A percentile compares a stretch with the other conserved stretches of the same genome.
These are phyloP conservation scores for Penicillium sp. DNA, from an alignment of 2,329 filamentous ascomycete species.

Conservation along the genomic window DNA sequence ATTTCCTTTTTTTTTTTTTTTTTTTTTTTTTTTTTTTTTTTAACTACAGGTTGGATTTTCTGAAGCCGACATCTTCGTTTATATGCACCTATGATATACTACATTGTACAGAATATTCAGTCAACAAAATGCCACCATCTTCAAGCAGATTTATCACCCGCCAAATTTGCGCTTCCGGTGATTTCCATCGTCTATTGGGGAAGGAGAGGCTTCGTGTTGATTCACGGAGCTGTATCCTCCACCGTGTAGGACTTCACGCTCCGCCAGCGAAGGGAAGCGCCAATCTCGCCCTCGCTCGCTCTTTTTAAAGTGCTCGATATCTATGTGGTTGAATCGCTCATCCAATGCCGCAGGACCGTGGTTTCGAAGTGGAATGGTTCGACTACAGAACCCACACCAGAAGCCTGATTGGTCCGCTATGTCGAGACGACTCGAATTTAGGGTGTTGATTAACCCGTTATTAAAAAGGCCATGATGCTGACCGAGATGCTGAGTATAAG, in stretches of 20 bases:
- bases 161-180: conserved; percentile 20
- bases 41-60: no score
- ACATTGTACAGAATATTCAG: conserved; percentile 13
- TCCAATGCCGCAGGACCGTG: conserved; percentile 57
- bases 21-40: no score
- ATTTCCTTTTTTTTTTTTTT: no score
- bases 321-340: conserved; percentile 70
- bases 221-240: background rate
- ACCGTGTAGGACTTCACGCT: background rate
- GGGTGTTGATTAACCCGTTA: background rate
- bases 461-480: conserved; percentile 41
- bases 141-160: conserved; percentile 1
- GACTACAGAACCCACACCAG: conserved; percentile 83
- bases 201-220: no score
- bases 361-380: conserved; percentile 53
- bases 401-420: conserved; percentile 64
- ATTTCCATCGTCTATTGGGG: conserved; percentile 4
- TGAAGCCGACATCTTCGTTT: background rate
- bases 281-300: conserved; percentile 36
- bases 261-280: conserved; percentile 24
- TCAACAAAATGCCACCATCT: conserved; percentile 2
- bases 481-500: conserved; percentile 62
- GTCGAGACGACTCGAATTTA: conserved; percentile 56
- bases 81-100: conserved; percentile 1
- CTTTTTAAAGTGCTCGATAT: conserved; percentile 50